Base-by-base conservation (phyloP, 139 green algal species). In the Edaphochlamys debaryana region DNA sequence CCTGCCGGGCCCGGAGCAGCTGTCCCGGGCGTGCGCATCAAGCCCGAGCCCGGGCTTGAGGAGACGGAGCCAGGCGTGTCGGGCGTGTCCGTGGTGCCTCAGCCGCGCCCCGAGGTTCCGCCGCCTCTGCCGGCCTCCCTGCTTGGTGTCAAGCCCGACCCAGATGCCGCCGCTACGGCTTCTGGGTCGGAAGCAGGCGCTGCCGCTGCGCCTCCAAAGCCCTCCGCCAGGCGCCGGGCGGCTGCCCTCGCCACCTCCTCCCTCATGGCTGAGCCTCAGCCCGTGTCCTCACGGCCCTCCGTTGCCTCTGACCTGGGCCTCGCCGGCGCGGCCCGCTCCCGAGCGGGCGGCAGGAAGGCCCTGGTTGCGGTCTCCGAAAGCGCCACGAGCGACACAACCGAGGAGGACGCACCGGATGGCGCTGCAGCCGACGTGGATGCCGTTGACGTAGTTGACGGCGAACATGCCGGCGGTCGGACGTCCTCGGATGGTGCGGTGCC, bases 11-110 rank as follows among this genome's bases (percentile, higher is more conserved):
- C 66, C 17, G 36, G 27, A 32, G 36, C 66, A 3, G 36, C 66
- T 2, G 36, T 22, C 5, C 5, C 1, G 0, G 25, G 3, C 20
- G 69, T 80, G 23, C 25, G 38, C 8, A 69, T 80, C 9, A 80
- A 80, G 72, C 36, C 72, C 34, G 72, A 79, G 8, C 72, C 72
- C 6, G 72, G 72, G 17, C 19, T 20, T 1, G 70, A 64, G 45
- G 45, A 54, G 45, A 13, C 9, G 45, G n/a, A n/a, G n/a, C n/a
- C n/a, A n/a, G n/a, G n/a, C n/a, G n/a, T n/a, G n/a, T n/a, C 45
- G 45, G 45, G 9, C 45, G 45, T 13, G 13, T 9, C 45, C 45
- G 11, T 54, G 9, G 45, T 9, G 45, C 11, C 45, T 13, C 45
- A 54, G 45, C 45, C 11, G 45, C 45, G 11, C 45, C 11, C 45